These are phyloP conservation scores for Pyropia haitanensis DNA, from an alignment of 23 red algal genomes.

Conservation along the genomic window DNA sequence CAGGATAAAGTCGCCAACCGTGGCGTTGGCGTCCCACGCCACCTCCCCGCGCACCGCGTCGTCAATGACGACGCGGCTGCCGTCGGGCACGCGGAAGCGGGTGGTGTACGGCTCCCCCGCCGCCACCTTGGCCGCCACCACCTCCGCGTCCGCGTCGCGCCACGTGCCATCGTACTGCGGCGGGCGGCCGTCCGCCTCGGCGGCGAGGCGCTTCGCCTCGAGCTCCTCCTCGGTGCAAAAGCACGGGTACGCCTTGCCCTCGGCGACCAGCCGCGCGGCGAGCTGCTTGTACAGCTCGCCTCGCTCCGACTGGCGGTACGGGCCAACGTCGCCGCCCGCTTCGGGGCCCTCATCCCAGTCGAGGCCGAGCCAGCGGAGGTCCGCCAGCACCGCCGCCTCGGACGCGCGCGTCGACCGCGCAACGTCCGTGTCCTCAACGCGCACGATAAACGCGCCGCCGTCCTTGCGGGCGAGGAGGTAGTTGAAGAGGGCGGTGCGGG, in stretches of 20 bases:
- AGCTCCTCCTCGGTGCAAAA: slow-evolving; percentile 95
- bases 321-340: slow-evolving; percentile 55
- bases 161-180: slow-evolving; percentile 96
- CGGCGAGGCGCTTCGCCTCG: slow-evolving; percentile 55
- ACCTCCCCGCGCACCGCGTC: slow-evolving; percentile 87
- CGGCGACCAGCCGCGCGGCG: slow-evolving; percentile 25
- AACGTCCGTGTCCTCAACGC: slow-evolving; percentile 94
- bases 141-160: slow-evolving; percentile 60
- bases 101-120: slow-evolving; percentile 62
- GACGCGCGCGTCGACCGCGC: slow-evolving; percentile 74
- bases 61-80: slow-evolving; percentile 69
- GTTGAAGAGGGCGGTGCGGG: slow-evolving; percentile 93
- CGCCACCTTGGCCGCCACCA: slow-evolving; percentile 32
- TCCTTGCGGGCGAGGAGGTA: slow-evolving; percentile 73
- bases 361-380: slow-evolving; percentile 90
- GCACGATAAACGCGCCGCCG: slow-evolving; percentile 69
- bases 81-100: slow-evolving; percentile 72
- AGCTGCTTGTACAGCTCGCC: slow-evolving; percentile 51
- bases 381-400: slow-evolving; percentile 65
- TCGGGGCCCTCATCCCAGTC: slow-evolving; percentile 83
- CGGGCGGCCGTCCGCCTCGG: slow-evolving; percentile 54
- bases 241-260: slow-evolving; percentile 87
- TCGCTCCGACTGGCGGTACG: slow-evolving; percentile 87
- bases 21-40: slow-evolving; percentile 88
- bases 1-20: slow-evolving; percentile 90